Conservation (phyloP, 768 basidiomycete species). For the Agrocybe pediades region DNA sequence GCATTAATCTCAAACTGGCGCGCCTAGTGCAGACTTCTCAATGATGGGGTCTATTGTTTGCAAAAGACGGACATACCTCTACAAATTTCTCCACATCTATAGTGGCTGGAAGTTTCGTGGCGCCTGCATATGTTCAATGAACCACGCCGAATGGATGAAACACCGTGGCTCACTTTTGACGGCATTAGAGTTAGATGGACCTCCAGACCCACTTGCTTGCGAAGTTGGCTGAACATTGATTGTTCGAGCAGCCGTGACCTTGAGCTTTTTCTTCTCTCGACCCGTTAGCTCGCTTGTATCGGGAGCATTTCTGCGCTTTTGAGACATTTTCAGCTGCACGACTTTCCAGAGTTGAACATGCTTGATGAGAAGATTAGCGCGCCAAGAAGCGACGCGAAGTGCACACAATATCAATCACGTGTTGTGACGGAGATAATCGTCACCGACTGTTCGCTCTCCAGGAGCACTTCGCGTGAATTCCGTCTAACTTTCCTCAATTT, state of each 20-base stretch:
- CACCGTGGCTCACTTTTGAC: conserved; percentile 1
- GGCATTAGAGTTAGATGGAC: conserved; percentile 43
- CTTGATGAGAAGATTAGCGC: background rate
- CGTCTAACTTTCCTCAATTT: background rate
- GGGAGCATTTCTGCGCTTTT: conserved; percentile 39
- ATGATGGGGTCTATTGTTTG: background rate
- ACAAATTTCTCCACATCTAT: conserved; percentile 90
- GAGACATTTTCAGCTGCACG: conserved; percentile 20
- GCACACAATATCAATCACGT: background rate
- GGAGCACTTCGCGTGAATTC: background rate
- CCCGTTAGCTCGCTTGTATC: conserved; percentile 33
- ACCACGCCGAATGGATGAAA: background rate
- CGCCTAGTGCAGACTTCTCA: conserved; percentile 47
- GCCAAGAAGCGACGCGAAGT: background rate
- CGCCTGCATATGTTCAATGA: conserved; percentile 36
- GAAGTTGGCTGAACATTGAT: conserved; percentile 59
- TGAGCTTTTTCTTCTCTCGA: conserved; percentile 71
- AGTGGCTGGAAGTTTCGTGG: conserved; percentile 63
- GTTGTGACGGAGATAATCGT: background rate
- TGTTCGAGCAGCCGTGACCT: conserved; percentile 60
- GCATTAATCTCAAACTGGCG: conserved; percentile 88
- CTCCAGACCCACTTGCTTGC: conserved; percentile 30
- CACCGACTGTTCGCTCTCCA: background rate
- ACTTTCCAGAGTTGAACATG: too few relatives aligned
- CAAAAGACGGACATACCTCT: conserved; percentile 51